These are phyloP conservation scores for Phoma sp. DNA, from an alignment of 2,329 filamentous ascomycete species.

Conservation along the genomic window DNA sequence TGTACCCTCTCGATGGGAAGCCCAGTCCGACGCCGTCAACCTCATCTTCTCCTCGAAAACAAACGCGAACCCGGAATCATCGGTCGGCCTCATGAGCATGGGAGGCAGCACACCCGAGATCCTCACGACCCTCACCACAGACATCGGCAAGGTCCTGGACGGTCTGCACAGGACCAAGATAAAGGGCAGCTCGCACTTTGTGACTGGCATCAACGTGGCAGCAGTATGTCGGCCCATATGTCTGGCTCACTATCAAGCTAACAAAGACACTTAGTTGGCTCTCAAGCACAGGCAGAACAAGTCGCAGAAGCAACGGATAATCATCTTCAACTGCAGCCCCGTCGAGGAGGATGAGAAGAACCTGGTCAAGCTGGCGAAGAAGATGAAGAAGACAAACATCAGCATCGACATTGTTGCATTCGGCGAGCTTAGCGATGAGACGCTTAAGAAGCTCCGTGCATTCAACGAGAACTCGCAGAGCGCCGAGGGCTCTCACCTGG, in stretches of 20 bases:
- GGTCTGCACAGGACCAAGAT: constrained; percentile 85
- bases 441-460: constrained; percentile 84
- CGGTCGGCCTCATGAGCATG: constrained; percentile 98
- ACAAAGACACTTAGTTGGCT: constrained; percentile 69
- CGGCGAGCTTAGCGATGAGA: constrained; percentile 89
- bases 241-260: constrained; percentile 73
- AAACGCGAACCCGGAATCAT: constrained; percentile 93
- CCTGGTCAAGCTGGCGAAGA: constrained; percentile 87
- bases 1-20: constrained; percentile 90
- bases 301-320: constrained; percentile 92
- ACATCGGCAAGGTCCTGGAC: constrained; percentile 93
- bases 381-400: constrained; percentile 98
- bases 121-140: constrained; percentile 92
- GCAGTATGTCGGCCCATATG: constrained; percentile 77
- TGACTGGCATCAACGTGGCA: constrained; percentile 93
- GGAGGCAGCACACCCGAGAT: constrained; percentile 97
- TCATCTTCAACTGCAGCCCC: constrained; percentile 94
- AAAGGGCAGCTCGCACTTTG: constrained; percentile 83
- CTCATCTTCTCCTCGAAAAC: constrained; percentile 96
- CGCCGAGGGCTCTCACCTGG: constrained; percentile 86
- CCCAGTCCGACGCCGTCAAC: constrained; percentile 92
- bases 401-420: constrained; percentile 95
- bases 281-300: constrained; percentile 99
- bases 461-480: constrained; percentile 95
- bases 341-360: constrained; percentile 89